These are phyloP conservation scores for Marasmius fiardii DNA, from an alignment of 1,284 basidiomycete genomes.

Conservation along the genomic window DNA sequence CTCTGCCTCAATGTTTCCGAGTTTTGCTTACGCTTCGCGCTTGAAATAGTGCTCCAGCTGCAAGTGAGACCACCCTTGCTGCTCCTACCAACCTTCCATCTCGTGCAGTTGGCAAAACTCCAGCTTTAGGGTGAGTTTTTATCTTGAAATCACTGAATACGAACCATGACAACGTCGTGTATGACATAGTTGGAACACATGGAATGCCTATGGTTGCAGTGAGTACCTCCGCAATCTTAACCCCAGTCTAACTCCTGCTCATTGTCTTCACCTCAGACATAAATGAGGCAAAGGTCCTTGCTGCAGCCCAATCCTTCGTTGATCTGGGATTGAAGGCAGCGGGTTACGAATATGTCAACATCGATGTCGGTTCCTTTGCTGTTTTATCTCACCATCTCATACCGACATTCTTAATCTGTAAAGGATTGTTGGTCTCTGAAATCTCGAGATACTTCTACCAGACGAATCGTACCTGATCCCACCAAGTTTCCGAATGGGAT, in stretches of 20 bases:
- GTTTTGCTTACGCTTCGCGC: background rate
- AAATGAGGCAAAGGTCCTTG: constrained; percentile 41
- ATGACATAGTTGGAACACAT: constrained; percentile 47
- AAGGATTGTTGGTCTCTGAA: constrained; percentile 53
- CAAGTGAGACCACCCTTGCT: constrained; percentile 11
- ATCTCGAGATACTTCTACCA: constrained; percentile 36
- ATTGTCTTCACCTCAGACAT: constrained; percentile 29
- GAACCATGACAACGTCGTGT: background rate
- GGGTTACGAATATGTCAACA: constrained; percentile 54
- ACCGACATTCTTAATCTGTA: background rate
- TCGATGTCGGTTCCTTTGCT: constrained; percentile 36
- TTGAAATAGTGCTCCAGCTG: constrained; percentile 1
- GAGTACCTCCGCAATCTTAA: constrained; percentile 10
- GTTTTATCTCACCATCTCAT: background rate
- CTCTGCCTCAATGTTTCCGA: constrained; percentile 3
- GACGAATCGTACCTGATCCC: constrained; percentile 45
- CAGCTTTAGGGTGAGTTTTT: constrained; percentile 30
- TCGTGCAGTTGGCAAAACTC: constrained; percentile 26
- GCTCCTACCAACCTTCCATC: constrained; percentile 30
- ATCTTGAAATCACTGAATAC: too few relatives aligned
- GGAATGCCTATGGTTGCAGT: constrained; percentile 52
- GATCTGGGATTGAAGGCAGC: constrained; percentile 45
- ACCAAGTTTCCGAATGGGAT: constrained; percentile 54
- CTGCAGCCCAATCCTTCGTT: constrained; percentile 44
- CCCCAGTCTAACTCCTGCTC: background rate